Percentiles rank a stretch among this genome's conserved stretches.
Evolutionary conservation across 495 filamentous ascomycete genomes (phyloP).

Genomic region (Neurospora sp.): DNA sequence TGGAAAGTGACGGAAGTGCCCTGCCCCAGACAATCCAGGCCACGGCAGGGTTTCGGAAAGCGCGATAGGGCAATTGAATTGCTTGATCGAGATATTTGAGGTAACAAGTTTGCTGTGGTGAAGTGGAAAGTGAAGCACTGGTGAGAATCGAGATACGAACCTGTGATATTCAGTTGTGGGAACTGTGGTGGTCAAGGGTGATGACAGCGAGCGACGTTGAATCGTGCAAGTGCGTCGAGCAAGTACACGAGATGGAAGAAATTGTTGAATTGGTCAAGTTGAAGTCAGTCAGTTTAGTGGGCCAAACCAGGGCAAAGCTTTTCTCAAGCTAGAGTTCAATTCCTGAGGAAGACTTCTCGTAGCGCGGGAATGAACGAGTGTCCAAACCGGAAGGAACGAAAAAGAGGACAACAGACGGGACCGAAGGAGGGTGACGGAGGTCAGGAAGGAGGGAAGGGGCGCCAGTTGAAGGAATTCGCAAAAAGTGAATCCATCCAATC

Average conservation of each 20-base stretch:
- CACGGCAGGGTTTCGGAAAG: background rate
- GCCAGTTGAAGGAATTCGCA: background rate
- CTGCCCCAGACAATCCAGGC: background rate
- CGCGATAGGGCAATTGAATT: background rate
- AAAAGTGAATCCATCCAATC: background rate
- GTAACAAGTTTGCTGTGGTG: background rate
- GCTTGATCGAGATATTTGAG: background rate
- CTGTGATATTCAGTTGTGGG: background rate
- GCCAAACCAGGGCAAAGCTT: background rate
- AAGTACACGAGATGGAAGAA: background rate
- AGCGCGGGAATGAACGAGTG: background rate
- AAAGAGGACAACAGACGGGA: background rate
- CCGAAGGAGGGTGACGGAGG: background rate
- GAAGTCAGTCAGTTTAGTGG: background rate
- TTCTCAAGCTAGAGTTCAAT: background rate
- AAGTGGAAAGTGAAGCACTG: background rate
- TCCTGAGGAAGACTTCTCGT: background rate
- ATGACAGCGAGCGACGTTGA: background rate
- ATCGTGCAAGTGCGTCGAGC: background rate
- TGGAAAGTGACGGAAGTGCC: background rate
- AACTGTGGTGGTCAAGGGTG: background rate
- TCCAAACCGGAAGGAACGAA: background rate
- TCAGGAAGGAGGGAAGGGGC: background rate
- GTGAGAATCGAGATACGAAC: background rate
- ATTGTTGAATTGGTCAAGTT: background rate